phyloP scores from a whole-genome alignment of 2,329 filamentous ascomycete genomes.

The Pyrenophora graminea region DNA sequence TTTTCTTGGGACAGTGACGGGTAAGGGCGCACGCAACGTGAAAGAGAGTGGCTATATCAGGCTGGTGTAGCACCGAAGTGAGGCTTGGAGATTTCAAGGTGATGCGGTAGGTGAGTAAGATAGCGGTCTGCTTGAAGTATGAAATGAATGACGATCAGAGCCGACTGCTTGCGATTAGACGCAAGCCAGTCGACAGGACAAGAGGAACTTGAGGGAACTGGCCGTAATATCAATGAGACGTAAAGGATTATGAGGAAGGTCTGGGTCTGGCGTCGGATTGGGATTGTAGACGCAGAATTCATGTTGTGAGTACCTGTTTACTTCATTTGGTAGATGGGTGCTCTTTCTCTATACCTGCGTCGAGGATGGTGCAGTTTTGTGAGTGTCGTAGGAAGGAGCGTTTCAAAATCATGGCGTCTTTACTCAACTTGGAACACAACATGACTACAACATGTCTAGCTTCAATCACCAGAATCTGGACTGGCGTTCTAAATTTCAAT shows the following conservation, averaged over 20 bases:
- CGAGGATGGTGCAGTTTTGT: background rate
- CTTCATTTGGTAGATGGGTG: background rate
- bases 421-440: background rate
- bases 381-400: background rate
- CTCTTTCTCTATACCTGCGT: conserved; percentile 1
- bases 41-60: background rate
- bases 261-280: conserved; percentile 7
- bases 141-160: conserved; percentile 17
- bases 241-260: conserved; percentile 14
- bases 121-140: background rate
- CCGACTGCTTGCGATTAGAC: conserved; percentile 4
- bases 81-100: background rate
- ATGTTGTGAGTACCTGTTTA: conserved; percentile 1
- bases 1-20: too few relatives aligned
- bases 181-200: background rate
- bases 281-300: background rate
- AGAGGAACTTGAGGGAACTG: conserved; percentile 17
- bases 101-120: background rate
- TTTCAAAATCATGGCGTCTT: background rate
- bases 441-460: background rate
- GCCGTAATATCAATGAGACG: conserved; percentile 7
- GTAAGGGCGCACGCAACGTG: too few relatives aligned
- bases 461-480: background rate
- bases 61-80: background rate
- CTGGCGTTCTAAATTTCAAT: background rate